Conservation (phyloP, 345 rosid species). For the Populus euphratica region DNA sequence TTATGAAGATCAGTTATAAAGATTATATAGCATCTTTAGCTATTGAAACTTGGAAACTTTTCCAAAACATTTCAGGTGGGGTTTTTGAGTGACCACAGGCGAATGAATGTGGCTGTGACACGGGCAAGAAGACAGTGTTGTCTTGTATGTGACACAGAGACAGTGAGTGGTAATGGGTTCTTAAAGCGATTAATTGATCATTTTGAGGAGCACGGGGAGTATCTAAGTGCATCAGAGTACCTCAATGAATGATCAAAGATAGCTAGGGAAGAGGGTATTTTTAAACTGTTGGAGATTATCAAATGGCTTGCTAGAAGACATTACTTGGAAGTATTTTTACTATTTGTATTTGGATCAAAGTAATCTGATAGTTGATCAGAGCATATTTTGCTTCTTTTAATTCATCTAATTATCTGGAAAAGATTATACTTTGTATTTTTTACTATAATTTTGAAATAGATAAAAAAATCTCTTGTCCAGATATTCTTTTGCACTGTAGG, state of each 20-base stretch:
- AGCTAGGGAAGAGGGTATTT: not conserved
- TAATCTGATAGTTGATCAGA: not conserved
- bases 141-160: constrained; percentile 82
- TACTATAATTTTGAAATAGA: not conserved
- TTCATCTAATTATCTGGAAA: not conserved
- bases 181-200: constrained; percentile 73
- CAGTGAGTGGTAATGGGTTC: constrained; percentile 67
- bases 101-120: constrained; percentile 97
- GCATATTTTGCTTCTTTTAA: not conserved
- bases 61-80: constrained; percentile 53
- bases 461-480: not conserved
- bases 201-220: constrained; percentile 89
- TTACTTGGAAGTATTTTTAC: not conserved
- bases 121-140: constrained; percentile 93
- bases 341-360: not conserved
- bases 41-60: constrained; percentile 8
- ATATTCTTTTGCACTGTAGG: not conserved
- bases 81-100: constrained; percentile 70
- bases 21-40: not conserved
- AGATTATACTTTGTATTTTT: not conserved
- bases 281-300: not conserved
- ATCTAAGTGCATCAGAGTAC: constrained; percentile 87
- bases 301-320: not conserved
- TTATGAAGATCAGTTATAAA: not conserved
- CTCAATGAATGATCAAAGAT: constrained; percentile 30